Base-by-base conservation (phyloP, 2,329 filamentous ascomycete genomes). In the Grosmannia clavigera region DNA sequence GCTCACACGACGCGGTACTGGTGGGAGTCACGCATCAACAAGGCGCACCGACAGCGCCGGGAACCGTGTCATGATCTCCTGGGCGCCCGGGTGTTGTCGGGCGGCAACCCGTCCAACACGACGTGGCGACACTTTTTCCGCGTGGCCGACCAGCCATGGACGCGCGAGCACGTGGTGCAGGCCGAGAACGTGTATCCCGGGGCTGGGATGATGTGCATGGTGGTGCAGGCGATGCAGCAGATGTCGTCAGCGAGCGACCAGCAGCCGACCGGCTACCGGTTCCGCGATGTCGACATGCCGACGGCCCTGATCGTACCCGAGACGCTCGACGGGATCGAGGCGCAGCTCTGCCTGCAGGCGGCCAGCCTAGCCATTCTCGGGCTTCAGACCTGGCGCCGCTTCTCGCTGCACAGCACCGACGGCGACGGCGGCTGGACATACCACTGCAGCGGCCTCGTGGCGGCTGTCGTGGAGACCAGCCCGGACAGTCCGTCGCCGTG, bases 1-100 rank as follows among this genome's bases (percentile, higher is more conserved):
- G 72, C 76, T 46, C 70, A 76, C 61, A 68, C 72, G 1, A 72
- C 69, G 33, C 69, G 69, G 61, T 77, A 77, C 66, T 79, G 76
- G 76, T 70, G 71, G 55, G 76, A 79, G 62, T 67, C 67, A 0
- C 68, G 70, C 0, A 58, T 68, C 1, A 68, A 67, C 4, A 63
- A 64, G 2, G 65, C 67, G 5, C 67, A 69, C 60, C 65, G 72
- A 3, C 64, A 66, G 54, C 64, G 70, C 0, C 59, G 63, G 29
- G 67, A 69, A 27, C 66, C 70, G 0, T 67, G 71, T 0, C 72
- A 75, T 27, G 74, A 76, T 52, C 66, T 79, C 0, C 60, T 78
- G 1, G 76, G 76, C 0, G 62, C 66, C 0, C 64, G 62, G 1
- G 52, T 53, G 0, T 65, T 63, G 0, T 56, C 59, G 1, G 60